phyloP scores from a whole-genome alignment of 306 rosid genomes.

The Quercus agrifolia region DNA sequence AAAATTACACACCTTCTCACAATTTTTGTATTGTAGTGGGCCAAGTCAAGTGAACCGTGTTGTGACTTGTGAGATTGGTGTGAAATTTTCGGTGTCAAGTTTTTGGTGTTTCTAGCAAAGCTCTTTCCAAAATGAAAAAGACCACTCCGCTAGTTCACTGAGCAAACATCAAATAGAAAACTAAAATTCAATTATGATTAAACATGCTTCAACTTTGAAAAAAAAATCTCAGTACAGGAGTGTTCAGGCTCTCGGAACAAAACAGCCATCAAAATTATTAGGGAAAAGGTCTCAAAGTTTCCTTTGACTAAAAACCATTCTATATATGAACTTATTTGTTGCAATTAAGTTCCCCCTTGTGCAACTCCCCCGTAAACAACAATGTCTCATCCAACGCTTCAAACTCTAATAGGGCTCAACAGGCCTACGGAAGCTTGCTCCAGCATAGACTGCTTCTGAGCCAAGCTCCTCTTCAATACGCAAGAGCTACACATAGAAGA shows the following conservation, averaged over 20 bases:
- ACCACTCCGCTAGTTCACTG: neutral
- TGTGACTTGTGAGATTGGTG: no score
- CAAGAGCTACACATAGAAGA: constrained; percentile 54
- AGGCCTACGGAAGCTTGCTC: constrained; percentile 77
- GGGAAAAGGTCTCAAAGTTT: constrained; percentile 16
- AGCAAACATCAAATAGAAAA: constrained; percentile 4
- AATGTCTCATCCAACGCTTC: neutral
- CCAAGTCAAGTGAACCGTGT: no score
- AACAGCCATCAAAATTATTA: constrained; percentile 47
- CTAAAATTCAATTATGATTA: constrained; percentile 10
- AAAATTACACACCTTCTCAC: neutral
- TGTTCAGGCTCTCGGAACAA: constrained; percentile 37
- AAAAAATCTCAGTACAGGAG: constrained; percentile 9
- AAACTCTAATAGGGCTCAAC: constrained; percentile 72
- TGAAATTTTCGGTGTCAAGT: no score
- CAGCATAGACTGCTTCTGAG: constrained; percentile 85
- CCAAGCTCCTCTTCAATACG: constrained; percentile 99
- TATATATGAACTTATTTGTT: constrained; percentile 43
- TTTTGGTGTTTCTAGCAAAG: no score
- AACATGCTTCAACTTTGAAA: neutral
- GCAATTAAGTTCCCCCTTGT: constrained; percentile 25
- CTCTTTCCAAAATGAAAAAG: no score
- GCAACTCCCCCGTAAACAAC: constrained; percentile 25
- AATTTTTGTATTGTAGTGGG: no score
- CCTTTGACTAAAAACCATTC: constrained; percentile 25